Percentiles rank a stretch among this genome's conserved stretches.
These are phyloP conservation scores for Amanita fuliginea DNA, from an alignment of 768 basidiomycete genomes.

Conservation along the genomic window DNA sequence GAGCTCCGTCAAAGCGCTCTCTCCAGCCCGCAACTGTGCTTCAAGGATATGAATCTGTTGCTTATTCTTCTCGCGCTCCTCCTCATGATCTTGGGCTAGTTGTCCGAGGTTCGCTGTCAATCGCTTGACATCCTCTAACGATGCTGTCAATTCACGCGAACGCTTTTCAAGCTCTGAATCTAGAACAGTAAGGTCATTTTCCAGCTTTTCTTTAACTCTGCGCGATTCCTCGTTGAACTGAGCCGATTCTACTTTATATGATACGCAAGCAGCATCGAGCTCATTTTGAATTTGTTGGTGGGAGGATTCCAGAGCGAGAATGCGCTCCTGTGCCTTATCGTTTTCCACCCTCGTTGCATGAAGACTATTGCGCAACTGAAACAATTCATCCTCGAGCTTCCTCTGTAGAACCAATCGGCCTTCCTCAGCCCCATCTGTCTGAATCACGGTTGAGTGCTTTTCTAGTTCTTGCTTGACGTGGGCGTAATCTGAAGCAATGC, in stretches of 20 bases:
- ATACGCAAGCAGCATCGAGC: slow-evolving; percentile 11
- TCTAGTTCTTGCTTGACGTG: slow-evolving; percentile 21
- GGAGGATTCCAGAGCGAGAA: not conserved
- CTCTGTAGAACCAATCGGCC: slow-evolving; percentile 10
- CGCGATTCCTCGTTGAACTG: not conserved
- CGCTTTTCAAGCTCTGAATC: slow-evolving; percentile 25
- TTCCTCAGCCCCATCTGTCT: slow-evolving; percentile 14
- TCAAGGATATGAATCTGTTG: slow-evolving; percentile 18
- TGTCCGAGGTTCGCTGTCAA: slow-evolving; percentile 12
- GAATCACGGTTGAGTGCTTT: slow-evolving; percentile 10
- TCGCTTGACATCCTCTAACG: slow-evolving; percentile 25
- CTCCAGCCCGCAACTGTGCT: slow-evolving; percentile 18
- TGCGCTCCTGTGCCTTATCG: not conserved
- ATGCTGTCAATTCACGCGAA: slow-evolving; percentile 24
- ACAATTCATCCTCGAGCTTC: slow-evolving; percentile 11
- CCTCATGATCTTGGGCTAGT: slow-evolving; percentile 18
- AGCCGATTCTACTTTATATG: not conserved
- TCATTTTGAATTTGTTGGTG: slow-evolving; percentile 10
- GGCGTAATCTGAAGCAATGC: slow-evolving; percentile 20
- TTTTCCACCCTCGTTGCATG: slow-evolving; percentile 9
- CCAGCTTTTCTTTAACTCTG: slow-evolving; percentile 12
- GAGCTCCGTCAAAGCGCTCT: slow-evolving; percentile 23
- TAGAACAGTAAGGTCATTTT: slow-evolving; percentile 23
- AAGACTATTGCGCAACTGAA: slow-evolving; percentile 13
- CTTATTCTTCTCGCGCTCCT: slow-evolving; percentile 11